These are phyloP conservation scores for Phlebopus sp. DNA, from an alignment of 1,284 basidiomycete genomes.

Conservation along the genomic window DNA sequence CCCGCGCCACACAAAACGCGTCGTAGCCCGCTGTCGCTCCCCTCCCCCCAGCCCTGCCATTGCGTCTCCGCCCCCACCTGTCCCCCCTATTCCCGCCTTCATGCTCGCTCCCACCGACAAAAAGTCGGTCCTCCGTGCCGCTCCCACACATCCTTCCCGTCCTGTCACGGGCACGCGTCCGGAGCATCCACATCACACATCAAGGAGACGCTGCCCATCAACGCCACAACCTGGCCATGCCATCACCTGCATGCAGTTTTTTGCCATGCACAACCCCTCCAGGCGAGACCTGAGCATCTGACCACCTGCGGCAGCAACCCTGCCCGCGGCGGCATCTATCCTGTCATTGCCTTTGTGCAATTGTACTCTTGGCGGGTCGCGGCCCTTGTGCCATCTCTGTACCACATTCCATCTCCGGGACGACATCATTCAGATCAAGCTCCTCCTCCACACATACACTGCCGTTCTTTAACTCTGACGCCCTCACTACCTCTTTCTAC, in stretches of 20 bases:
- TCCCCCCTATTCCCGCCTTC: conserved; percentile 30
- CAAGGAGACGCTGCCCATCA: conserved; percentile 11
- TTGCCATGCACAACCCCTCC: conserved; percentile 19
- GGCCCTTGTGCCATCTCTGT: conserved; percentile 16
- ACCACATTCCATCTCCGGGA: conserved; percentile 7
- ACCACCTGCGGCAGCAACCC: no score
- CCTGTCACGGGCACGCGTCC: no score
- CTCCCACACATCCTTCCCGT: neutral
- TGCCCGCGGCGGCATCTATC: no score
- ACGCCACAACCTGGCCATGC: conserved; percentile 3
- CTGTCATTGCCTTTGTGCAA: conserved; percentile 1
- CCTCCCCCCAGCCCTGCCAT: conserved; percentile 24
- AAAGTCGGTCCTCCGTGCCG: conserved; percentile 7
- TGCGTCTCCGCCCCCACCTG: conserved; percentile 29
- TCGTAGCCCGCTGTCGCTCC: conserved; percentile 25
- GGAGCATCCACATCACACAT: conserved; percentile 8
- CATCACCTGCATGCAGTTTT: conserved; percentile 20
- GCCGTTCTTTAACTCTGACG: conserved; percentile 7
- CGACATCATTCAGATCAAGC: neutral
- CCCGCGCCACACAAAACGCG: conserved; percentile 12
- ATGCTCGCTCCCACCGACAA: conserved; percentile 17
- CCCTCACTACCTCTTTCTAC: no score
- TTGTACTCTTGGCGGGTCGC: conserved; percentile 9
- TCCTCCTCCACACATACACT: conserved; percentile 5
- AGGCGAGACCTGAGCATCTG: conserved; percentile 10